Base-by-base conservation (phyloP, 176 grass and related monocot genomes). In the Thalia dealbata region DNA sequence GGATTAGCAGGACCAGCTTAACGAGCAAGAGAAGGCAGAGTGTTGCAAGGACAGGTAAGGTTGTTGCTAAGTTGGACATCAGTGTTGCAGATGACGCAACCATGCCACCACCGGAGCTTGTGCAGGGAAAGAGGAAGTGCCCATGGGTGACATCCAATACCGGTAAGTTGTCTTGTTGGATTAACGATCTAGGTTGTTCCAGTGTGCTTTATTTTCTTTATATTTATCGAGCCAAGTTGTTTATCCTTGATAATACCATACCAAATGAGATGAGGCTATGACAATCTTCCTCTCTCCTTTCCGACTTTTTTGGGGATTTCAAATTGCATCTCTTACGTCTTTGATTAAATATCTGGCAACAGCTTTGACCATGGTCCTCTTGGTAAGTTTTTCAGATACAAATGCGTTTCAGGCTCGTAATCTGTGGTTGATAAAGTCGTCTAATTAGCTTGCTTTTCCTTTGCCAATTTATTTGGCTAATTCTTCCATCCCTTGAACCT, bases 71-170 rank as follows among this genome's bases (percentile, higher is more conserved):
- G 62, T 50, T 16, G 3, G 73, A 74, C 41, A 88, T 74, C 64
- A 62, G 64, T 61, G 64, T 51, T 61, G 44, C 16, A 35, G 78
- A 56, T 61, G 70, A 30, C 29, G 66, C 68, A 19, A 30, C 68
- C 28, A 66, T 80, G 44, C 56, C 63, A 24, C 46, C 76, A 19
- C 74, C 61, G 3, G 83, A 79, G 21, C 68, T 69, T 32, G 43
- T 73, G 10, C 72, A 91, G 69, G 81, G 79, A 78, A 88, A 82
- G 75, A 78, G 63, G 64, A 85, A 83, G 74, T 99, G 95, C 70
- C 63, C 81, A 14, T 99, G 90, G 90, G 84, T 88, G 54, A 93
- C 95, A 84, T 73, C 87, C 64, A 93, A 89, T 73, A 80, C 81
- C 1, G 95, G 95, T 93, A 48, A 80, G 90, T 75, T 16, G 78